Percentiles rank a stretch among this genome's conserved stretches.
These are phyloP conservation scores for Aspergillus sp. DNA, from an alignment of 2,329 filamentous ascomycete species.

Conservation along the genomic window DNA sequence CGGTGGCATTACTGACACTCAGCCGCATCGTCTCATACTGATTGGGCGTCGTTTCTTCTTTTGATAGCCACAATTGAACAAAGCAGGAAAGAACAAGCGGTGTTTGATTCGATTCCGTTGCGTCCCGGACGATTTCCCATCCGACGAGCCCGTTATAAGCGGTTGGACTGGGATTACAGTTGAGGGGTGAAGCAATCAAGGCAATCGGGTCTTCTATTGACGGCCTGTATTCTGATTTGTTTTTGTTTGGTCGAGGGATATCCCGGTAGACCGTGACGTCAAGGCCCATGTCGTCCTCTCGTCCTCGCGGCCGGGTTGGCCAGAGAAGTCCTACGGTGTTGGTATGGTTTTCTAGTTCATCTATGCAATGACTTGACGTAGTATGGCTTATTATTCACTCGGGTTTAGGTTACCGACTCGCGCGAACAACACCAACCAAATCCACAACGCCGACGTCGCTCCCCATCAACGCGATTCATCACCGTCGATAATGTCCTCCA, in stretches of 20 bases:
- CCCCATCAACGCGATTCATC: slow-evolving; percentile 62
- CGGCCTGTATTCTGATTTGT: not conserved
- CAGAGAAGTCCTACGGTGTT: slow-evolving; percentile 41
- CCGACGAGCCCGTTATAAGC: too few species aligned
- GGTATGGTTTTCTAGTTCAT: slow-evolving; percentile 20
- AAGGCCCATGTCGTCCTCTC: slow-evolving; percentile 20
- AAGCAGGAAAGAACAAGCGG: too few species aligned
- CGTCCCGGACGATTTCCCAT: too few species aligned
- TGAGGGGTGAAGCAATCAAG: too few species aligned
- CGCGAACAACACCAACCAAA: slow-evolving; percentile 31
- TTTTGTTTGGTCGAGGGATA: not conserved
- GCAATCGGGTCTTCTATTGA: too few species aligned
- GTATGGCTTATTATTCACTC: not conserved
- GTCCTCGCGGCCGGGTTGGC: slow-evolving; percentile 24
- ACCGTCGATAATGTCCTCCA: slow-evolving; percentile 91
- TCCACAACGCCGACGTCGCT: slow-evolving; percentile 23
- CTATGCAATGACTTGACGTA: slow-evolving; percentile 7
- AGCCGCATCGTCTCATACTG: too few species aligned
- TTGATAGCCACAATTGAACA: too few species aligned
- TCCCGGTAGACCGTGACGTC: slow-evolving; percentile 1
- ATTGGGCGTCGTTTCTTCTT: too few species aligned
- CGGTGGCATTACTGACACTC: too few species aligned
- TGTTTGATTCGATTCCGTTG: too few species aligned
- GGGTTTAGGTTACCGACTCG: slow-evolving; percentile 36
- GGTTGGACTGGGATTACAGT: too few species aligned